Base-by-base conservation (phyloP, 495 filamentous ascomycete genomes). In the Podospora comata region DNA sequence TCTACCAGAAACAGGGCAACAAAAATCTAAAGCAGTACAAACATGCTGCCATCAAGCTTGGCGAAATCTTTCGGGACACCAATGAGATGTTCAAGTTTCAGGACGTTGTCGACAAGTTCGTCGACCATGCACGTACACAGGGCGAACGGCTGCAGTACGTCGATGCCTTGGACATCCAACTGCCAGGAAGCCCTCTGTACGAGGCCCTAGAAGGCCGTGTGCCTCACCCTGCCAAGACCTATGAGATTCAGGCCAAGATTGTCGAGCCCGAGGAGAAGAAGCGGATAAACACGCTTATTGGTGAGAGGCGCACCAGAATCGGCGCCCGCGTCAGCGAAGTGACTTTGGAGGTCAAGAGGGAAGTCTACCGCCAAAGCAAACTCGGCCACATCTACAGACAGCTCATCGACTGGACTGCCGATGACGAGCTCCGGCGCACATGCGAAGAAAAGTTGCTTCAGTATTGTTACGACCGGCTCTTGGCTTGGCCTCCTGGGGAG, bases 371-470 rank as follows among this genome's bases (percentile, higher is more conserved):
- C 44, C 80, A 84, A 54, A 95, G 90, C 78, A 78, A 86, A 64
- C 77, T 99, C 44, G 91, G 91, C 72, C 73, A 85, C 9, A 74
- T 96, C 23, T 99, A 97, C 74, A 85, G 86, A 44, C 84, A 91
- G 56, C 85, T 97, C 54, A 91, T 96, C 67, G 87, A 97, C 73
- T 99, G 95, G 96, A 85, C 89, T 26, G 87, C 86, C 59, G 92
- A 97, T 74, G 95, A 98, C 72, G 90, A 92, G 20, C 77, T 92
- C 28, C 87, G 95, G 54, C 88, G 93, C 55, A 82, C 86, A 48
- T 95, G 94, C 72, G 96, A 98, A 77, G 93, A 96, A 76, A 97
- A 95, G 75, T 81, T 97, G 18, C 77, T 98, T n/a, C 84, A 89
- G 72, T 88, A 91, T 70, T 90, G 87, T 59, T 91, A 92, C 68